Conservation (phyloP, 441 rosid species). For the Syzygium malaccense region DNA sequence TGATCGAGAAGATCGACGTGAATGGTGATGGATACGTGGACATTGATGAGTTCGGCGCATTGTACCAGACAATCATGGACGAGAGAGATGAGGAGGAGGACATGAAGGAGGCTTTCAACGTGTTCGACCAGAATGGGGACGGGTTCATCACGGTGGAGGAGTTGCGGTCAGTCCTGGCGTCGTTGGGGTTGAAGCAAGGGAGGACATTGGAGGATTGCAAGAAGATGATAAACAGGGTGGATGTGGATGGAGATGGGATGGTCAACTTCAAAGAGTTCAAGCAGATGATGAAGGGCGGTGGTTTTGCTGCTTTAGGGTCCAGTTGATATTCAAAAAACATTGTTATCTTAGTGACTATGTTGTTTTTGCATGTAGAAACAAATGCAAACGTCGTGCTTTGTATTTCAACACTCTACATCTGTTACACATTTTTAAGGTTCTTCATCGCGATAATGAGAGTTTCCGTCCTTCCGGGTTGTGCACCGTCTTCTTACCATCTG, state of each 20-base stretch:
- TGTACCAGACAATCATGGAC: constrained; percentile 49
- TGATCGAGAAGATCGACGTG: constrained; percentile 63
- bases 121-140: constrained; percentile 81
- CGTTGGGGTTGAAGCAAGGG: constrained; percentile 75
- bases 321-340: neutral
- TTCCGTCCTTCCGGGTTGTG: neutral
- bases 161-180: constrained; percentile 53
- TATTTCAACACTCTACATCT: neutral
- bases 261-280: constrained; percentile 65
- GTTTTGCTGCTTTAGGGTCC: constrained; percentile 45
- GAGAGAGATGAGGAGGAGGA: constrained; percentile 69
- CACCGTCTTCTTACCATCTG: neutral
- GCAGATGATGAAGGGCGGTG: constrained; percentile 77
- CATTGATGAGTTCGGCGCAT: constrained; percentile 57
- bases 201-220: constrained; percentile 58
- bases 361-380: neutral
- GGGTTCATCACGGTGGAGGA: constrained; percentile 79
- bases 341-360: neutral
- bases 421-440: neutral
- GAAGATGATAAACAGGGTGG: constrained; percentile 71
- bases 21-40: constrained; percentile 72
- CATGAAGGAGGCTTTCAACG: constrained; percentile 76
- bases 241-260: constrained; percentile 87
- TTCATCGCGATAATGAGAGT: neutral
- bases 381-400: neutral